Conservation (phyloP, 305 asterid species). For the Fraxinus velutina region DNA sequence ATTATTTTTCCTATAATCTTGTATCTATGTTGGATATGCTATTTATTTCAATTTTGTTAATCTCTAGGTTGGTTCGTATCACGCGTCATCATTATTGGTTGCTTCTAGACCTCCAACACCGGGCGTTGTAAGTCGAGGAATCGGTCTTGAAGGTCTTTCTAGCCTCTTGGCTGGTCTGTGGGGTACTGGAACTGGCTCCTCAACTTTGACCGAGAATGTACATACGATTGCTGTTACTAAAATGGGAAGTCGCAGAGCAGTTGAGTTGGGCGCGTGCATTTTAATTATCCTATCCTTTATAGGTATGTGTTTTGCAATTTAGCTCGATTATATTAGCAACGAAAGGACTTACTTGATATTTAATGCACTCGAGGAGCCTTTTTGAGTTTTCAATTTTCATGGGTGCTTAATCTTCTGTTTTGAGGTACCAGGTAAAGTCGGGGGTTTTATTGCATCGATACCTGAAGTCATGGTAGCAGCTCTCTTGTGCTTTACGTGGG, state of each 20-base stretch:
- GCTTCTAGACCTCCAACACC: slow-evolving; percentile 97
- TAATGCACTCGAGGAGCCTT: background rate
- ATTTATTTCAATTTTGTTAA: background rate
- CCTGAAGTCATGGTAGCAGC: slow-evolving; percentile 96
- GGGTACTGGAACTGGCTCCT: slow-evolving; percentile 96
- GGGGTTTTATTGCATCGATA: slow-evolving; percentile 95
- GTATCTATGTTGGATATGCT: background rate
- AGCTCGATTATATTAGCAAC: background rate
- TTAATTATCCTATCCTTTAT: slow-evolving; percentile 72
- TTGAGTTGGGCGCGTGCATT: slow-evolving; percentile 79
- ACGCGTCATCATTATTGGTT: slow-evolving; percentile 86
- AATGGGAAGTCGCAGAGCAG: slow-evolving; percentile 97
- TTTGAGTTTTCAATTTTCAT: background rate
- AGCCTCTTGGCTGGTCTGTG: slow-evolving; percentile 92
- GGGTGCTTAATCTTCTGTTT: background rate
- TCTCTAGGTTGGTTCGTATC: slow-evolving; percentile 89
- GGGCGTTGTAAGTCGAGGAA: slow-evolving; percentile 91
- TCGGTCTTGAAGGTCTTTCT: slow-evolving; percentile 94
- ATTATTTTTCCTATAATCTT: background rate
- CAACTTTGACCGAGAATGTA: slow-evolving; percentile 94
- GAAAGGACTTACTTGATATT: background rate
- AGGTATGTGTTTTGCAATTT: slow-evolving; percentile 40
- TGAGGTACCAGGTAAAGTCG: slow-evolving; percentile 74
- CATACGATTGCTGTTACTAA: slow-evolving; percentile 98
- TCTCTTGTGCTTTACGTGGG: slow-evolving; percentile 97